phyloP scores from a whole-genome alignment of 257 asterid species.

The Dorcoceras hygrometricum region DNA sequence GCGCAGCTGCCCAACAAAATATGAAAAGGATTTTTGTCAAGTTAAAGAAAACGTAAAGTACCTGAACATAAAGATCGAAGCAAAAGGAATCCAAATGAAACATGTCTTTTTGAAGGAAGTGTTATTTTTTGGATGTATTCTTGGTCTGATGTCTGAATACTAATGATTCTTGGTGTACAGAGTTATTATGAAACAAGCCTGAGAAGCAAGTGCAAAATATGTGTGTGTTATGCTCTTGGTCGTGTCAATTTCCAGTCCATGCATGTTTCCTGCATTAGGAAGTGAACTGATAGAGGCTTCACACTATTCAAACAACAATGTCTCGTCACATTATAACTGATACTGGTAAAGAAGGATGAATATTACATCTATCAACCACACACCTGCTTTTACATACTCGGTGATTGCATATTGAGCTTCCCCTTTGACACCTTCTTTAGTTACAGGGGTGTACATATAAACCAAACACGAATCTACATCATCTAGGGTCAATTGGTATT shows the following conservation, averaged over 20 bases:
- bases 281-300: neutral
- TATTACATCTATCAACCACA: slow-evolving; percentile 6
- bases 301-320: neutral
- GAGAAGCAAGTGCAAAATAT: neutral
- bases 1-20: slow-evolving; percentile 71
- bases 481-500: slow-evolving; percentile 69
- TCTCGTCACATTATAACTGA: neutral
- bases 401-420: slow-evolving; percentile 97
- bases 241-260: slow-evolving; percentile 13
- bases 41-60: too few relatives aligned
- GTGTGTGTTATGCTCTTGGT: neutral
- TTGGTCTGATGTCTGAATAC: neutral
- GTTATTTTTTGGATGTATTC: neutral
- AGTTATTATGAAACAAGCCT: neutral
- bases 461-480: slow-evolving; percentile 88
- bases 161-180: neutral
- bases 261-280: neutral
- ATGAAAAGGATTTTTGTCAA: neutral
- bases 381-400: slow-evolving; percentile 92
- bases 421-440: slow-evolving; percentile 94
- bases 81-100: slow-evolving; percentile 5
- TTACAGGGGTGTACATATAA: slow-evolving; percentile 93
- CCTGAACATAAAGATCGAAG: slow-evolving; percentile 12
- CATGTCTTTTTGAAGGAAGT: neutral
- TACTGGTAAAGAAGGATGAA: slow-evolving; percentile 10